These are phyloP conservation scores for Plasmodium vinckei DNA, from an alignment of 169 alveolate species.

Conservation along the genomic window DNA sequence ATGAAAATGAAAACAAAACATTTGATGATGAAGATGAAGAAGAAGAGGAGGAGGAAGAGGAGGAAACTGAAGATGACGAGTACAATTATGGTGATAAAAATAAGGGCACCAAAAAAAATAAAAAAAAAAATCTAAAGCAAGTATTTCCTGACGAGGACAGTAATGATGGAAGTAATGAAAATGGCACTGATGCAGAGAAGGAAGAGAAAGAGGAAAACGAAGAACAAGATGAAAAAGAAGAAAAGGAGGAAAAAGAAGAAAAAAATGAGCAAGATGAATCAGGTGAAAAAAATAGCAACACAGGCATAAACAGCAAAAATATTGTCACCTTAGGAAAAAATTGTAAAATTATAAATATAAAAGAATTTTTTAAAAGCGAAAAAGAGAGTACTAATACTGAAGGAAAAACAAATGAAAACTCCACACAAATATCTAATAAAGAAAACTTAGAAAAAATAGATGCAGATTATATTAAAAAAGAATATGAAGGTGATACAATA, in stretches of 20 bases:
- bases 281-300: background rate
- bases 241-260: background rate
- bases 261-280: background rate
- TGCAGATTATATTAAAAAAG: constrained; percentile 7
- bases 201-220: background rate
- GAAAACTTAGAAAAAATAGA: constrained; percentile 21
- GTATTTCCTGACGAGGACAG: constrained; percentile 11
- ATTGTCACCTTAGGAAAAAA: constrained; percentile 13
- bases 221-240: background rate
- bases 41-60: constrained; percentile 30
- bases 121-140: constrained; percentile 31
- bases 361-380: constrained; percentile 47
- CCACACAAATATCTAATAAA: constrained; percentile 51
- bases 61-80: constrained; percentile 31
- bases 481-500: constrained; percentile 1
- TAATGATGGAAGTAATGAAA: constrained; percentile 1
- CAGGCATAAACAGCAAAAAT: background rate
- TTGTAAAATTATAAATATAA: constrained; percentile 63
- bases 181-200: constrained; percentile 4
- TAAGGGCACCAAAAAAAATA: constrained; percentile 2
- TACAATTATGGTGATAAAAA: constrained; percentile 32
- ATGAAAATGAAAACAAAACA: constrained; percentile 22
- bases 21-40: background rate
- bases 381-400: constrained; percentile 22
- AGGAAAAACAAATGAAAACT: constrained; percentile 22